Base-by-base conservation (phyloP, 345 rosid species). In the Populus deltoides region DNA sequence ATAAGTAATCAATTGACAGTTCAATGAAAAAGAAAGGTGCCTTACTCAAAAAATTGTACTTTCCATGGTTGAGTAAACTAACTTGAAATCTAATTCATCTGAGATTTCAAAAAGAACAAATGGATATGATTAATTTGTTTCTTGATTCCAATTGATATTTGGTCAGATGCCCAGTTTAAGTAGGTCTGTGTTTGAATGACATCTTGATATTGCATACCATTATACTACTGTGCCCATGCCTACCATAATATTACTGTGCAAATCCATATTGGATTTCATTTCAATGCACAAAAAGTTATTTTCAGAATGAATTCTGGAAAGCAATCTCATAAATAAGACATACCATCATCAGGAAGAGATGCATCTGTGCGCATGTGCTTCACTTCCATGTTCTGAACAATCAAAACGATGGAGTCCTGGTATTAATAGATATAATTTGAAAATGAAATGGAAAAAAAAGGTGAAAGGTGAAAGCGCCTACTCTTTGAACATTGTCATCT, bases 291-390 rank as follows among this genome's bases (percentile, higher is more conserved):
- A 47, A 47, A 47, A 12, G 51, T 47, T 47, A 47, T 47, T 47
- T 47, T 47, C 51, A 47, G 51, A 47, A 47, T 47, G 51, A 47
- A 13, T 15, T 41, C 13, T 47, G 18, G 51, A 47, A 47, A 47
- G 18, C 51, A 47, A 47, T 47, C 29, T 61, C 12, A 43, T 15
- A 33, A 71, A 39, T 35, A 77, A 72, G 65, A 47, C 78, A 24
- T 81, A 89, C 90, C 86, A 68, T 81, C 69, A 67, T 85, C 82
- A 45, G 79, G 75, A 78, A 77, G 75, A 72, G 86, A 83, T 78
- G 81, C 86, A 76, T 81, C 82, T 61, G 81, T 49, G 70, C 83
- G 84, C 82, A 85, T 78, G 63, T 85, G 84, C 87, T 88, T 89
- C 73, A 86, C 38, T 74, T 75, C 84, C 78, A 79, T 20, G 74